Percentiles rank a stretch among this genome's conserved stretches.
Evolutionary conservation across 1,284 basidiomycete genomes (phyloP).

Genomic region (Boletellus dicymbophilus): DNA sequence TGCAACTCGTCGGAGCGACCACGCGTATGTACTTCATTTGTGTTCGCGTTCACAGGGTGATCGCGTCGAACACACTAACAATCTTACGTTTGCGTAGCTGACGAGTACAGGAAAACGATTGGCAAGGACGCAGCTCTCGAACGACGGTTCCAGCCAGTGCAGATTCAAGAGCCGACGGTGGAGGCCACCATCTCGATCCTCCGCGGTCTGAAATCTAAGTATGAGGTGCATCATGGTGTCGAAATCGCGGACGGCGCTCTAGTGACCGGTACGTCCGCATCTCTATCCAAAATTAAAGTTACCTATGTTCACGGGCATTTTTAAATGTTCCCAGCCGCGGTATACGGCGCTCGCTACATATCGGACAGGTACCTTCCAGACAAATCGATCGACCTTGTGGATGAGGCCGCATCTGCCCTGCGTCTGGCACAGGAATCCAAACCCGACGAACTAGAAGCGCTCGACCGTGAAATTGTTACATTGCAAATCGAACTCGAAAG

Average conservation of each 20-base stretch:
- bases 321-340: too few species aligned
- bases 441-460: constrained; percentile 81
- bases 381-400: constrained; percentile 89
- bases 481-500: constrained; percentile 91
- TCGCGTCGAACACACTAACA: too few species aligned
- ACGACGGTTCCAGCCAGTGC: constrained; percentile 87
- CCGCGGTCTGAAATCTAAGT: constrained; percentile 81
- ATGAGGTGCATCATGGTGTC: constrained; percentile 92
- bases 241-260: constrained; percentile 87
- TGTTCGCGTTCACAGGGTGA: not conserved
- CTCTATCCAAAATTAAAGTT: too few species aligned
- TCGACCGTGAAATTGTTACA: constrained; percentile 85
- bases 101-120: constrained; percentile 91
- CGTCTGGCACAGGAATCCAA: constrained; percentile 91
- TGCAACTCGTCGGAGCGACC: constrained; percentile 87
- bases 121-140: constrained; percentile 92
- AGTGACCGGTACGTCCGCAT: constrained; percentile 72
- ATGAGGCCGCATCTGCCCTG: constrained; percentile 88
- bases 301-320: too few species aligned
- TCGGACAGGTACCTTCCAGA: constrained; percentile 88
- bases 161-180: constrained; percentile 86
- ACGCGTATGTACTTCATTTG: constrained; percentile 55
- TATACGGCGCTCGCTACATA: constrained; percentile 82
- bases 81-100: constrained; percentile 52
- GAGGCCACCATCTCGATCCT: constrained; percentile 88